Evolutionary conservation across 164 flowering plant species (phyloP).

Genomic region (Vitis cinerea): DNA sequence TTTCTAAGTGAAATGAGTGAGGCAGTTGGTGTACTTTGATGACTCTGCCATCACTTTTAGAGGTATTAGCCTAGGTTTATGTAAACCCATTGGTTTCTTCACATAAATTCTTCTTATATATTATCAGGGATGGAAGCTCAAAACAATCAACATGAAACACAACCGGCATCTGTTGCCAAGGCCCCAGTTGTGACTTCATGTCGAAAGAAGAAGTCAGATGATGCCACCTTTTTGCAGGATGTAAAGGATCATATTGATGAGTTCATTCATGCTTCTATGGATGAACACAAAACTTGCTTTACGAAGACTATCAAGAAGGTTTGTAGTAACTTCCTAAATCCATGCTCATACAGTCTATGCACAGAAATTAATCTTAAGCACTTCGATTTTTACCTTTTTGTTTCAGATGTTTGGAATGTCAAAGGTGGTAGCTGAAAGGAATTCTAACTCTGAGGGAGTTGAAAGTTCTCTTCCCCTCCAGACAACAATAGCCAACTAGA

Average conservation of each 20-base stretch:
- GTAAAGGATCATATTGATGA: conserved; percentile 88
- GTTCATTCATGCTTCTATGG: conserved; percentile 87
- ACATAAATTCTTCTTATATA: neutral
- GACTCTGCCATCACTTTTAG: no score
- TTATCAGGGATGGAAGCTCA: conserved; percentile 36
- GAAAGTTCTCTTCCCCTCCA: conserved; percentile 70
- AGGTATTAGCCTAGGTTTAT: no score
- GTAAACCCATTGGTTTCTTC: neutral
- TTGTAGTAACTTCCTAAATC: neutral
- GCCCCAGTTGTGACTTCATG: conserved; percentile 51
- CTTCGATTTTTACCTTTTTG: neutral
- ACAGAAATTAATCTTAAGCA: no score
- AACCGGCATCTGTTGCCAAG: conserved; percentile 18
- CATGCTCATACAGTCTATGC: neutral
- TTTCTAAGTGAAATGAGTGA: no score
- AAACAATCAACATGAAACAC: conserved; percentile 22
- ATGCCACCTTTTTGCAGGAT: conserved; percentile 72
- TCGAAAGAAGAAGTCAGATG: conserved; percentile 79
- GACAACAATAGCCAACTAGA: conserved; percentile 45
- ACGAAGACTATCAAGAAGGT: conserved; percentile 88
- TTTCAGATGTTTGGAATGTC: conserved; percentile 89
- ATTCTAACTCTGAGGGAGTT: conserved; percentile 45
- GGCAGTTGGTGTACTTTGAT: no score
- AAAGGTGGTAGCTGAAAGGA: conserved; percentile 69
- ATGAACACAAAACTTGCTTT: conserved; percentile 87